These are phyloP conservation scores for Thalassiosira exigua DNA, from an alignment of 352 stramenopile genomes.

Conservation along the genomic window DNA sequence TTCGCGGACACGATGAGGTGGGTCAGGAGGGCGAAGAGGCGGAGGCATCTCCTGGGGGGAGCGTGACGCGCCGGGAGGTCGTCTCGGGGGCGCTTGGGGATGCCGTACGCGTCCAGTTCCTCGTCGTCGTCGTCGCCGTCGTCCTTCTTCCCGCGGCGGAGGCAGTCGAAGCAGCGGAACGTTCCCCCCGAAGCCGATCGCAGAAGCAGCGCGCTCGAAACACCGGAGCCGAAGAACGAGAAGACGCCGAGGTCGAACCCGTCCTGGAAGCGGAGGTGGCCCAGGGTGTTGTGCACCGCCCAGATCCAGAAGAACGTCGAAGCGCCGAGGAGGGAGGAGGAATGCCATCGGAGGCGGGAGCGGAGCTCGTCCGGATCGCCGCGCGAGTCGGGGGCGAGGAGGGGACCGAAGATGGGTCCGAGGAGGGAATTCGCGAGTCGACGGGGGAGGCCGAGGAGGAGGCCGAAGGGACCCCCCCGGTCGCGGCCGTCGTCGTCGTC, in stretches of 20 bases:
- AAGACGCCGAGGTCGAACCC: no score
- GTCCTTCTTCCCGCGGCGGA: conserved; percentile 27
- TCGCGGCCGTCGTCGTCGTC: no score
- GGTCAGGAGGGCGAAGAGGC: conserved; percentile 29
- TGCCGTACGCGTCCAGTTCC: conserved; percentile 12
- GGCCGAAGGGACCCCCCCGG: no score
- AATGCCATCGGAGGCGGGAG: conserved; percentile 27
- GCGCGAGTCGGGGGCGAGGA: conserved; percentile 29
- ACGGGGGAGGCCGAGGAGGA: no score
- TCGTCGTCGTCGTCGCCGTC: conserved; percentile 7
- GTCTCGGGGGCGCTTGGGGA: background rate
- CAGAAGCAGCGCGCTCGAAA: conserved; percentile 43
- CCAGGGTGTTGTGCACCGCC: conserved; percentile 57
- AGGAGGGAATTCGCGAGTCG: no score
- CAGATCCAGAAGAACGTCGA: conserved; percentile 58
- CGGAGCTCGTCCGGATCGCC: conserved; percentile 38
- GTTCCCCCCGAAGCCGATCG: conserved; percentile 31
- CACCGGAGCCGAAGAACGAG: no score
- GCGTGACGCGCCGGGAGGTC: conserved; percentile 14
- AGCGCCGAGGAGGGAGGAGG: conserved; percentile 22
- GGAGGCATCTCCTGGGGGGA: conserved; percentile 24
- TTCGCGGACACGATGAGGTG: conserved; percentile 53
- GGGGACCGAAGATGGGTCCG: conserved; percentile 19
- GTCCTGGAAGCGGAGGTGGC: no score
- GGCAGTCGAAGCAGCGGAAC: conserved; percentile 20